Evolutionary conservation across 2,329 filamentous ascomycete species (phyloP).

Genomic region (Trichophyton simii): DNA sequence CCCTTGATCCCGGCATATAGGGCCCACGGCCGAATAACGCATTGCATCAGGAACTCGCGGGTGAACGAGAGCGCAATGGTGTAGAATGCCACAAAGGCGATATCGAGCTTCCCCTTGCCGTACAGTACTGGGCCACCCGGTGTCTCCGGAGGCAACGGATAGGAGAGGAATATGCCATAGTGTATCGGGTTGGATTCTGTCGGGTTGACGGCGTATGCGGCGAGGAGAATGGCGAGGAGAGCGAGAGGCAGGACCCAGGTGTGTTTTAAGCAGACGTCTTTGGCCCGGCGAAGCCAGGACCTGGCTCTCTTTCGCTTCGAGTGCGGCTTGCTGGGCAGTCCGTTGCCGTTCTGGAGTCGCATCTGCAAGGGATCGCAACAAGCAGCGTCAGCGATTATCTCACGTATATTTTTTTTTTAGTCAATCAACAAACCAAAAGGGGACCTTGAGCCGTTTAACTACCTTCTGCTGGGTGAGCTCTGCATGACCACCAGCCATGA

Average conservation of each 20-base stretch:
- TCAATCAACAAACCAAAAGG: neutral
- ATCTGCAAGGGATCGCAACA: neutral
- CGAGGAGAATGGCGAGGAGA: slow-evolving; percentile 50
- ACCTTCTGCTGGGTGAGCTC: slow-evolving; percentile 1
- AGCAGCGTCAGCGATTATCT: neutral
- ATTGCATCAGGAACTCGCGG: slow-evolving; percentile 92
- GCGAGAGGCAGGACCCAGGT: slow-evolving; percentile 58
- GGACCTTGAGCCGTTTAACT: neutral
- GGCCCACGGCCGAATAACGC: slow-evolving; percentile 66
- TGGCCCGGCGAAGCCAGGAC: slow-evolving; percentile 33
- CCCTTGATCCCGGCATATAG: slow-evolving; percentile 55
- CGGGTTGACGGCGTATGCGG: slow-evolving; percentile 63
- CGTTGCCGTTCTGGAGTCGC: slow-evolving; percentile 2
- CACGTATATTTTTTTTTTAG: no score
- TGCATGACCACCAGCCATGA: neutral
- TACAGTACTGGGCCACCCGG: slow-evolving; percentile 52
- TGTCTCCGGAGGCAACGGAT: slow-evolving; percentile 51
- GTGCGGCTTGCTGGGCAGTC: slow-evolving; percentile 20
- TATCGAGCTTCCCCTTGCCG: slow-evolving; percentile 75
- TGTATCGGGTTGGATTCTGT: slow-evolving; percentile 64
- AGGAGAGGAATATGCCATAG: slow-evolving; percentile 80
- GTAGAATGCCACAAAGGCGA: slow-evolving; percentile 82
- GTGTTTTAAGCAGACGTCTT: slow-evolving; percentile 35
- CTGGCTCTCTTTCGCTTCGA: slow-evolving; percentile 35
- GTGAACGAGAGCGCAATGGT: slow-evolving; percentile 82